Evolutionary conservation across 2,329 filamentous ascomycete species (phyloP), one percentile per base, ranked within the genome.

Genomic region (Fusarium falciforme): DNA sequence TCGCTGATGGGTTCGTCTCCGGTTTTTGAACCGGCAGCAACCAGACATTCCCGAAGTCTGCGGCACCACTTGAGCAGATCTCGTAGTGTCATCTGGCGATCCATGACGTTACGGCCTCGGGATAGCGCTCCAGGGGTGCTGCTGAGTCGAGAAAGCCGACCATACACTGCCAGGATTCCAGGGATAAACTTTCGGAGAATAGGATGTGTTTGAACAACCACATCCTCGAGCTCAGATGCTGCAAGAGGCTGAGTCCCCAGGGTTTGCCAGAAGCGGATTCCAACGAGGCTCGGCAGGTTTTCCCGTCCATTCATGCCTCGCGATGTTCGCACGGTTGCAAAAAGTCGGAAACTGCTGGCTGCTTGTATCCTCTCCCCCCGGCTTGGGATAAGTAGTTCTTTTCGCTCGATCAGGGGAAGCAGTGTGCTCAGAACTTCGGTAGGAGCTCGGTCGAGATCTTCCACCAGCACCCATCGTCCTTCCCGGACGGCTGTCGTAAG

Each of bases 391-490:
- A 97, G 87, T 16, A 99, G 89, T 81, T 98, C 94, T n/a, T 94
- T 92, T 68, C 93, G 91, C 83, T 99, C 96, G 68, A 99, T 95
- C 10, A 99, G 88, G 11, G 97, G 96, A 29, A 99, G 87, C 31
- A 99, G 89, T 16, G 95, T 95, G 80, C 96, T 97, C 82, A 99
- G 91, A 57, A 99, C 94, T 82, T 99, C 96, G 74, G 94, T 96
- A 6, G 97, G 96, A 12, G 96, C 96, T 71, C 96, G 92, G 80
- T 99, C 95, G 44, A 99, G 88, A 82, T 99, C 97, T 82, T 99
- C 97, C 68, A 99, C 97, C 74, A 99, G 87, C 8, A 99, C 93
- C 97, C 96, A 99, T 79, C 96, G 90, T 17, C 96, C 97, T 85
- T 99, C 96, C 79, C 90, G 92, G 4, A 98, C 95, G 38, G 97